Conservation (phyloP, 495 filamentous ascomycete genomes). For the Daldinia bambusicola region DNA sequence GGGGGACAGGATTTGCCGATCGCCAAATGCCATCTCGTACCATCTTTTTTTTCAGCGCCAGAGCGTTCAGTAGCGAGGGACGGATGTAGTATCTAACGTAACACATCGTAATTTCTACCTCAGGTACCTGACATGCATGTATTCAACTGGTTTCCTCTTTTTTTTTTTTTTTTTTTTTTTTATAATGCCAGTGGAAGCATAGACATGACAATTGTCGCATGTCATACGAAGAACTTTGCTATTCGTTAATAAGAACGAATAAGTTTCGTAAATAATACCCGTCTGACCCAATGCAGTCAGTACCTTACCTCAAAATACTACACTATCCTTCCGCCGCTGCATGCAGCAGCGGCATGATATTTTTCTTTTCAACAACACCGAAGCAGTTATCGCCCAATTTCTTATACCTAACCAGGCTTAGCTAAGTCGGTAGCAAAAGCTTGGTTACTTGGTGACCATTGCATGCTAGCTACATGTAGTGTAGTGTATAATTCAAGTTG, state of each 20-base stretch:
- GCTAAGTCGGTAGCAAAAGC: constrained; percentile 38
- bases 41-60: constrained; percentile 14
- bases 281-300: constrained; percentile 14
- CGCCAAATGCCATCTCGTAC: constrained; percentile 20
- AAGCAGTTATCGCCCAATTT: neutral
- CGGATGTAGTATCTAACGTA: constrained; percentile 17
- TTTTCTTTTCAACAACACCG: too few species aligned
- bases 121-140: neutral
- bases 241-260: neutral
- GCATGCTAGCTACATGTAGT: too few species aligned
- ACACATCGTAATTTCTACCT: constrained; percentile 25
- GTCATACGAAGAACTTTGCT: too few species aligned
- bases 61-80: constrained; percentile 8
- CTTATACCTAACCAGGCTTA: constrained; percentile 24
- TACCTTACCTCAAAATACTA: constrained; percentile 21
- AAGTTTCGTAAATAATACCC: constrained; percentile 19
- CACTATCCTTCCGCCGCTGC: constrained; percentile 23
- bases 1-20: constrained; percentile 38
- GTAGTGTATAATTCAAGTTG: constrained; percentile 16
- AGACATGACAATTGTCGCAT: constrained; percentile 10
- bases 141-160: too few species aligned
- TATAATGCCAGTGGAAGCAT: neutral
- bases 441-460: too few species aligned
- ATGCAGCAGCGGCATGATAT: constrained; percentile 21
- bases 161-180: constrained; percentile 4